Evolutionary conservation across 2,329 filamentous ascomycete species (phyloP).

Genomic region (Aspergillus fijiensis): DNA sequence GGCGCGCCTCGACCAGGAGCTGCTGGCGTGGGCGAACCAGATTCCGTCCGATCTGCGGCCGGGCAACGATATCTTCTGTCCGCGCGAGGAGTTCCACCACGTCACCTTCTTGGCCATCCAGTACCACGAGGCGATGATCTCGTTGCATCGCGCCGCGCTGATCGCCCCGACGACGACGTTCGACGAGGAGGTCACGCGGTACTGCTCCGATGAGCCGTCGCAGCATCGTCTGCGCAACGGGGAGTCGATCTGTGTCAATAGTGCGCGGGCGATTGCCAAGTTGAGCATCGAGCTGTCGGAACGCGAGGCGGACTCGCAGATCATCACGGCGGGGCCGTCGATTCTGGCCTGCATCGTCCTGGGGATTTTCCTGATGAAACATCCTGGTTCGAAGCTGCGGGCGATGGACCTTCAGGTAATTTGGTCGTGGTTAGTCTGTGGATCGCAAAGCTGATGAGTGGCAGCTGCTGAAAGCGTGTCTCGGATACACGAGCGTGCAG

Average conservation of each 20-base stretch:
- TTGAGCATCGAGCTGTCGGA: constrained; percentile 15
- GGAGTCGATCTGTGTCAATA: constrained; percentile 16
- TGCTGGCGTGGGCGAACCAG: constrained; percentile 14
- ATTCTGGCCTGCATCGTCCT: constrained; percentile 15
- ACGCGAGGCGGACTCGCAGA: constrained; percentile 2
- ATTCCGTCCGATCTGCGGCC: constrained; percentile 12
- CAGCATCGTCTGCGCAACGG: constrained; percentile 11
- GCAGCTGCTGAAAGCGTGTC: constrained; percentile 15
- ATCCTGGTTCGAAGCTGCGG: constrained; percentile 7
- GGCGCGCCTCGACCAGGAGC: constrained; percentile 9
- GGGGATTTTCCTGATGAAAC: constrained; percentile 17
- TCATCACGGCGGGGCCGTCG: constrained; percentile 5
- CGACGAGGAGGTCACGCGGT: constrained; percentile 10
- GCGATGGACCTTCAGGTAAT: constrained; percentile 12
- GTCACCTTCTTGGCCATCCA: constrained; percentile 14
- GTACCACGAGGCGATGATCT: constrained; percentile 16
- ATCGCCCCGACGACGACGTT: constrained; percentile 14
- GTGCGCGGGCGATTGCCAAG: constrained; percentile 16
- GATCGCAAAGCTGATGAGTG: too few species aligned
- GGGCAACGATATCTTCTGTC: constrained; percentile 13
- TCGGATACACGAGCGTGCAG: constrained; percentile 7
- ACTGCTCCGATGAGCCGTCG: constrained; percentile 13
- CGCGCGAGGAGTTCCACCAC: constrained; percentile 9
- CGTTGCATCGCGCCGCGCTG: constrained; percentile 15
- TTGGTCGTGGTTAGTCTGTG: too few species aligned